These are phyloP conservation scores for Pseudocercospora ulei DNA, from an alignment of 2,329 filamentous ascomycete genomes.

Conservation along the genomic window DNA sequence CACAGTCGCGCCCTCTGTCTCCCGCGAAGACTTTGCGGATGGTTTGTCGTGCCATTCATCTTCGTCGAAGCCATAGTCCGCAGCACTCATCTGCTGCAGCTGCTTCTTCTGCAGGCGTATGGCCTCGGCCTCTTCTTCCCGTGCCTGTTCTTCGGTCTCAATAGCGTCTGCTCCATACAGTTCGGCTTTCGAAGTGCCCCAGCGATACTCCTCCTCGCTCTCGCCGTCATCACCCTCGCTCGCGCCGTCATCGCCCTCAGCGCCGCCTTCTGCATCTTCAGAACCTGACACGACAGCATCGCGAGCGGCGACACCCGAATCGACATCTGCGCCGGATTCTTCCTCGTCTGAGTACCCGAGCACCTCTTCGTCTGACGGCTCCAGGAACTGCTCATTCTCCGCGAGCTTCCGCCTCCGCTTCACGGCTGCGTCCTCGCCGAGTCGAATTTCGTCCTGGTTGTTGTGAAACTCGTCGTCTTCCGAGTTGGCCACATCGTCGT, in stretches of 20 bases:
- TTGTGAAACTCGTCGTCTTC: constrained; percentile 81
- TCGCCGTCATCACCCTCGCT: constrained; percentile 39
- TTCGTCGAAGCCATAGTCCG: constrained; percentile 89
- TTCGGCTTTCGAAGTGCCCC: constrained; percentile 42
- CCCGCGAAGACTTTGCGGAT: constrained; percentile 41
- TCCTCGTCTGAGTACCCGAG: constrained; percentile 41
- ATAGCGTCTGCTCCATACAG: constrained; percentile 84
- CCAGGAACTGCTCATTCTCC: constrained; percentile 56
- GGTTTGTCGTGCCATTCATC: constrained; percentile 61
- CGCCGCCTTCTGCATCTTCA: constrained; percentile 62
- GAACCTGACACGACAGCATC: constrained; percentile 60
- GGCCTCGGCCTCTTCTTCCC: constrained; percentile 88
- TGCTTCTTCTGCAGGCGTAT: constrained; percentile 84
- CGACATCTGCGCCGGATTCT: constrained; percentile 46
- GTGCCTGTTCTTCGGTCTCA: constrained; percentile 61
- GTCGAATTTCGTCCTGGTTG: constrained; percentile 71
- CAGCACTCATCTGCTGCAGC: constrained; percentile 74
- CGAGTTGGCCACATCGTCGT: constrained; percentile 80
- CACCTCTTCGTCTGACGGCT: constrained; percentile 55
- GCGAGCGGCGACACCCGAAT: constrained; percentile 47
- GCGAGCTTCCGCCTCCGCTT: constrained; percentile 64
- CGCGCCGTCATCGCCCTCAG: constrained; percentile 26
- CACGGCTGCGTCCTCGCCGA: constrained; percentile 69
- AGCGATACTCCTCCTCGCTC: constrained; percentile 32
- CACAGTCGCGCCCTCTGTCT: constrained; percentile 47